These are phyloP conservation scores for Quambalaria eucalypti DNA, from an alignment of 1,284 basidiomycete species.

Conservation along the genomic window DNA sequence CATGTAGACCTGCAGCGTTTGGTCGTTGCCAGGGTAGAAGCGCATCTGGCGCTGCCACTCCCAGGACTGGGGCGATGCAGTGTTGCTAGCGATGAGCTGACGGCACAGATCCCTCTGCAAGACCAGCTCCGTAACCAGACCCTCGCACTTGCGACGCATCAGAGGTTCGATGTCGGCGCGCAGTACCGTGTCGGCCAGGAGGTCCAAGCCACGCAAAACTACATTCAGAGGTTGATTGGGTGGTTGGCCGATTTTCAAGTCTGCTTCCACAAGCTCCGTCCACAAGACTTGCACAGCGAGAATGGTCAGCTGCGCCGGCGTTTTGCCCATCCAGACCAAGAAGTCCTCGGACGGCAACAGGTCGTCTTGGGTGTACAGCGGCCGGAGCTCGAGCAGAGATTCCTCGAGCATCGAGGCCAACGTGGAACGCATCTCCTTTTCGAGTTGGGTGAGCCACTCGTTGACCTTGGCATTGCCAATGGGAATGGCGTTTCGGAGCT, in stretches of 20 bases:
- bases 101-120: conserved; percentile 93
- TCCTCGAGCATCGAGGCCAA: conserved; percentile 72
- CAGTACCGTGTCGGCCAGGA: conserved; percentile 89
- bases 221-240: conserved; percentile 66
- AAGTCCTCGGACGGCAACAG: conserved; percentile 58
- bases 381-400: conserved; percentile 67
- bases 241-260: conserved; percentile 56
- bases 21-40: conserved; percentile 61
- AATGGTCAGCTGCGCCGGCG: conserved; percentile 90
- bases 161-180: conserved; percentile 70
- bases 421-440: conserved; percentile 87
- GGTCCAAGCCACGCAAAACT: conserved; percentile 73
- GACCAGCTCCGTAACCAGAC: conserved; percentile 95
- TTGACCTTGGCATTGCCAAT: conserved; percentile 96
- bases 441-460: conserved; percentile 89
- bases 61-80: conserved; percentile 64
- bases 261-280: conserved; percentile 74
- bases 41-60: conserved; percentile 98
- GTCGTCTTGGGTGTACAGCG: conserved; percentile 62
- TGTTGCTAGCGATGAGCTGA: conserved; percentile 62
- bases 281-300: conserved; percentile 87
- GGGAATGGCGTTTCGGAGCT: conserved; percentile 70
- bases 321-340: conserved; percentile 81
- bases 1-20: conserved; percentile 56
- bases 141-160: conserved; percentile 92